Percentiles rank a stretch among this genome's conserved stretches.
Conservation (phyloP, 192 early-diverging fungal species). For the Obelidium mucronatum region DNA sequence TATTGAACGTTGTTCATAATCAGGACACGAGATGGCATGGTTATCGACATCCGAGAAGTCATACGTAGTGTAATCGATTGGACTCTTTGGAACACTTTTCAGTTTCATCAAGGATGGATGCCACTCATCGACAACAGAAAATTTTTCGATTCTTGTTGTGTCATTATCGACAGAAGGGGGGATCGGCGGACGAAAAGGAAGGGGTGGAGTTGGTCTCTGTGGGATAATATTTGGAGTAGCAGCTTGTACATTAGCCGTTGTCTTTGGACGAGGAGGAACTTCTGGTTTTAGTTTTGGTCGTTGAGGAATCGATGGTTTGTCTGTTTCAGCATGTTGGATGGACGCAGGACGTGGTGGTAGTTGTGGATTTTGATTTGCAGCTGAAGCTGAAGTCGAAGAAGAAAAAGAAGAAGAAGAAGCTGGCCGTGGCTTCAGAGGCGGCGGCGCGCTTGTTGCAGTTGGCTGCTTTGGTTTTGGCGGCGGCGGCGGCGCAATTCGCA, state of each 20-base stretch:
- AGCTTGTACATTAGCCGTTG: neutral
- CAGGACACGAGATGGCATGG: conserved; percentile 11
- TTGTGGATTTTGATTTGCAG: neutral
- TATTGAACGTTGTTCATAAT: neutral
- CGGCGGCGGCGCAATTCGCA: neutral
- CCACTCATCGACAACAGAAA: neutral
- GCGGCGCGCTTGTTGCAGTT: neutral
- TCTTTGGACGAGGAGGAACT: conserved; percentile 2
- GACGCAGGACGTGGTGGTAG: neutral
- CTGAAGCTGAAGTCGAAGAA: neutral
- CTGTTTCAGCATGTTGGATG: neutral
- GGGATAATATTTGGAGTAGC: neutral
- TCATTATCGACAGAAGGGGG: neutral
- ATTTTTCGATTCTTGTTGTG: neutral
- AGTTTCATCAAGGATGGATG: conserved; percentile 13
- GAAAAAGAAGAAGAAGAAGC: neutral
- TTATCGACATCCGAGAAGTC: conserved; percentile 11
- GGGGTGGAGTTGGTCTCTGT: neutral
- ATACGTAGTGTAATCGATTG: neutral
- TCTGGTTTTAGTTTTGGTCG: neutral
- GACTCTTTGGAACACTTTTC: neutral
- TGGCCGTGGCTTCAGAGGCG: neutral
- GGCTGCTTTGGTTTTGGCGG: neutral
- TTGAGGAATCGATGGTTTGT: neutral
- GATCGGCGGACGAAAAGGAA: neutral